phyloP scores from a whole-genome alignment of 768 basidiomycete genomes.

The Gyrodon lividus region DNA sequence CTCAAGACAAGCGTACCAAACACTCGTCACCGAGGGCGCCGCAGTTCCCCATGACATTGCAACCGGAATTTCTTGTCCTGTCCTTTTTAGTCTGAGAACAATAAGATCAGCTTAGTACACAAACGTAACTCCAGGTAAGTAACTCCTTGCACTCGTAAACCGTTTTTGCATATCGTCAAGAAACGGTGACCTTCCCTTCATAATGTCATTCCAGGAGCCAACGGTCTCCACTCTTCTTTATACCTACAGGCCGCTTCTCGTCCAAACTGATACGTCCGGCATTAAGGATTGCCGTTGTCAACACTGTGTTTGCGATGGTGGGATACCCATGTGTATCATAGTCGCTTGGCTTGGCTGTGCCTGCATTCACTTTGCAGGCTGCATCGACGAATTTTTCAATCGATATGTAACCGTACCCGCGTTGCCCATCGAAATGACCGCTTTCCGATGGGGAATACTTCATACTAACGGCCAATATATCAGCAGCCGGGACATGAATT shows the following conservation, averaged over 20 bases:
- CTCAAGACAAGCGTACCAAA: neutral
- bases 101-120: neutral
- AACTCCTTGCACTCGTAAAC: slow-evolving; percentile 8
- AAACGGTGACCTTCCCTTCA: slow-evolving; percentile 17
- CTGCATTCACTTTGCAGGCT: slow-evolving; percentile 74
- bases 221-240: slow-evolving; percentile 60
- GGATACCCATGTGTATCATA: slow-evolving; percentile 82
- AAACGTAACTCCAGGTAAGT: too few relatives aligned
- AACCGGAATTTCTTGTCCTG: neutral
- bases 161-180: slow-evolving; percentile 11
- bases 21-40: neutral
- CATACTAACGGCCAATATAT: slow-evolving; percentile 54
- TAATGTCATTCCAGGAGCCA: slow-evolving; percentile 81
- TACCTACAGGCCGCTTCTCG: slow-evolving; percentile 81
- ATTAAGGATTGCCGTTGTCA: slow-evolving; percentile 85
- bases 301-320: slow-evolving; percentile 85
- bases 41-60: neutral
- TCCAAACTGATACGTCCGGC: slow-evolving; percentile 89
- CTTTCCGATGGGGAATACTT: slow-evolving; percentile 91
- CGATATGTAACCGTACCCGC: slow-evolving; percentile 88
- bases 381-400: slow-evolving; percentile 93
- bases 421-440: slow-evolving; percentile 92
- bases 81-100: slow-evolving; percentile 1
- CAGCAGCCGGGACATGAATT: slow-evolving; percentile 7
- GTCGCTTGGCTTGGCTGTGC: slow-evolving; percentile 59